Evolutionary conservation across 441 rosid genomes (phyloP).

Genomic region (Erodium texanum): DNA sequence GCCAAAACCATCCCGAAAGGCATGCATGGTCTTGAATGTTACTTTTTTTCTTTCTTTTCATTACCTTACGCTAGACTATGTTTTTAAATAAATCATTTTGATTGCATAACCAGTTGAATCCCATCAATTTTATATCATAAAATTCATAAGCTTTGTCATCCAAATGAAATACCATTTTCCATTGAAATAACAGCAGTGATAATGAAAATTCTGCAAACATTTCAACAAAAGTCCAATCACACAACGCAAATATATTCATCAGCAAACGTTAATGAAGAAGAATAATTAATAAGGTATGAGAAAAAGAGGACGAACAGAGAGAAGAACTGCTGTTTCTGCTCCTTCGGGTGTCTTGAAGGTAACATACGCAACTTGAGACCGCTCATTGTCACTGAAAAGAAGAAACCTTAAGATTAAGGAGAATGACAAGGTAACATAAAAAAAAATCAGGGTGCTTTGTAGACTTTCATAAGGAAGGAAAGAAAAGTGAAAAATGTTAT

Average conservation of each 20-base stretch:
- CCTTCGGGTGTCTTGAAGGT: constrained; percentile 61
- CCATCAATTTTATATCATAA: neutral
- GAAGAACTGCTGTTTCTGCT: constrained; percentile 57
- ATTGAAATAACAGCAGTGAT: neutral
- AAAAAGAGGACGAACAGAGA: constrained; percentile 34
- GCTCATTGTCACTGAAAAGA: constrained; percentile 29
- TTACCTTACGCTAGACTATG: neutral
- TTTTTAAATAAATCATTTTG: neutral
- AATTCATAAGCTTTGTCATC: neutral
- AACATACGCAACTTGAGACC: constrained; percentile 43
- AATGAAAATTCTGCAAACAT: neutral
- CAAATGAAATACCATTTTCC: neutral
- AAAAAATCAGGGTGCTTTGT: neutral
- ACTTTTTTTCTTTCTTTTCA: no score
- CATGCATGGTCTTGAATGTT: no score
- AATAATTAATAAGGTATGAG: neutral
- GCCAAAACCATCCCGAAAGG: no score
- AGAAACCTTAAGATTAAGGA: neutral
- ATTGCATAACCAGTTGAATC: neutral
- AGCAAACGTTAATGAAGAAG: neutral
- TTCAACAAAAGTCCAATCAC: neutral
- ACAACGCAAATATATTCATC: neutral
- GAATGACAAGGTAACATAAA: neutral
- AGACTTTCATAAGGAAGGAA: neutral
- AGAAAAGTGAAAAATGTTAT: neutral